Conservation (phyloP, 140 eudicot species). For the Erigeron philadelphicus region DNA sequence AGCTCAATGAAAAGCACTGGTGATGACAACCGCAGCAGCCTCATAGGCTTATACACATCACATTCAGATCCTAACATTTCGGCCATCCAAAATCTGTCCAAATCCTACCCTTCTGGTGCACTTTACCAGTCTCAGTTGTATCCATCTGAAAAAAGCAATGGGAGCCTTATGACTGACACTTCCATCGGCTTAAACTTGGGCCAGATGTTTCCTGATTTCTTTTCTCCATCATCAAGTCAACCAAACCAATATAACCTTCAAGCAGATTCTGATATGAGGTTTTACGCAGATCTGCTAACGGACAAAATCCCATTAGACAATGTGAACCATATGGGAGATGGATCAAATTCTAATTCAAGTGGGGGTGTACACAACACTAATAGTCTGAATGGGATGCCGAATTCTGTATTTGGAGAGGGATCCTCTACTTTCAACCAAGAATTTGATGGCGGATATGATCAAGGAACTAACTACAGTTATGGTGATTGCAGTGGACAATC, state of each 20-base stretch:
- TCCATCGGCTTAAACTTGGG: constrained; percentile 4
- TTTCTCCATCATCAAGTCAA: constrained; percentile 14
- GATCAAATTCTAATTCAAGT: not conserved
- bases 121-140: constrained; percentile 6
- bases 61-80: constrained; percentile 1
- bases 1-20: not conserved
- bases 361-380: not conserved
- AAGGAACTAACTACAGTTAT: not conserved
- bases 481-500: not conserved
- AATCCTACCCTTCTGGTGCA: not conserved
- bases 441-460: not conserved
- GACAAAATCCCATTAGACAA: constrained; percentile 5
- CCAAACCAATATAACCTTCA: constrained; percentile 19
- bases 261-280: not conserved
- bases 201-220: not conserved
- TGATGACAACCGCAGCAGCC: constrained; percentile 10
- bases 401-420: not conserved
- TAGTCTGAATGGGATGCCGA: not conserved
- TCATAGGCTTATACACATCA: not conserved
- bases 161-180: not conserved
- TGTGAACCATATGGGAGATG: constrained; percentile 4
- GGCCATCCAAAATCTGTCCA: not conserved
- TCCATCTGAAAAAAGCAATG: not conserved
- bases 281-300: constrained; percentile 20
- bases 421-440: constrained; percentile 4